phyloP scores from a whole-genome alignment of 1,284 basidiomycete species.

The Apiotrichum mycotoxinovorans region DNA sequence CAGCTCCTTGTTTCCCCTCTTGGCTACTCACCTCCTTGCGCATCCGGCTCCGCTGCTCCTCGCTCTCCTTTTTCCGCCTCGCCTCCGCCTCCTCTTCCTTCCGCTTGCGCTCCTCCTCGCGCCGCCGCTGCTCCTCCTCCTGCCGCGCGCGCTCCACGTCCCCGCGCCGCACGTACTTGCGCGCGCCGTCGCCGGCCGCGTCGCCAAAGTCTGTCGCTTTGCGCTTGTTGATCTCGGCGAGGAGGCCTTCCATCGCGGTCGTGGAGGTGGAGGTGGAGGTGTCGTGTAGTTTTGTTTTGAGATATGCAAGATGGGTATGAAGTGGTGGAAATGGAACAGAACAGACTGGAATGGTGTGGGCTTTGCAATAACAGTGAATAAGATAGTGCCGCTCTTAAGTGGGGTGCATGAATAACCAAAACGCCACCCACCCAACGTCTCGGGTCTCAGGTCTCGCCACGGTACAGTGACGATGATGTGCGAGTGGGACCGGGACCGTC shows the following conservation, averaged over 20 bases:
- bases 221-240: slow-evolving; percentile 81
- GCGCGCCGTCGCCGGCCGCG: slow-evolving; percentile 32
- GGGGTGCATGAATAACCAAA: too few species aligned
- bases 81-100: slow-evolving; percentile 44
- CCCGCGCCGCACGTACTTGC: slow-evolving; percentile 81
- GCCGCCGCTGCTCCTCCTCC: slow-evolving; percentile 63
- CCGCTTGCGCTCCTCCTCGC: slow-evolving; percentile 43
- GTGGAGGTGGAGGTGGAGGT: background rate
- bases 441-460: too few species aligned
- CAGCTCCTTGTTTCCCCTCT: too few species aligned
- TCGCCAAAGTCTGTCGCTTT: slow-evolving; percentile 61
- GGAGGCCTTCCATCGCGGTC: slow-evolving; percentile 42
- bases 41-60: slow-evolving; percentile 24
- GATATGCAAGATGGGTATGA: too few species aligned
- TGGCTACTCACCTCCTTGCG: slow-evolving; percentile 44
- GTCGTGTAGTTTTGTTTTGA: background rate
- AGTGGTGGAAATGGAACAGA: too few species aligned
- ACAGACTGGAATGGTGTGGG: too few species aligned
- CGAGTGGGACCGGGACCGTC: too few species aligned
- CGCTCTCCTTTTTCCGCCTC: slow-evolving; percentile 38
- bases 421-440: too few species aligned
- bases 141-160: slow-evolving; percentile 63
- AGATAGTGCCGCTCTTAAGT: too few species aligned
- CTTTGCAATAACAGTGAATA: too few species aligned
- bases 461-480: too few species aligned